A percentile compares a stretch with the other conserved stretches of the same genome.
Conservation (phyloP, 2,329 filamentous ascomycete genomes). For the Alternaria metachromatica region DNA sequence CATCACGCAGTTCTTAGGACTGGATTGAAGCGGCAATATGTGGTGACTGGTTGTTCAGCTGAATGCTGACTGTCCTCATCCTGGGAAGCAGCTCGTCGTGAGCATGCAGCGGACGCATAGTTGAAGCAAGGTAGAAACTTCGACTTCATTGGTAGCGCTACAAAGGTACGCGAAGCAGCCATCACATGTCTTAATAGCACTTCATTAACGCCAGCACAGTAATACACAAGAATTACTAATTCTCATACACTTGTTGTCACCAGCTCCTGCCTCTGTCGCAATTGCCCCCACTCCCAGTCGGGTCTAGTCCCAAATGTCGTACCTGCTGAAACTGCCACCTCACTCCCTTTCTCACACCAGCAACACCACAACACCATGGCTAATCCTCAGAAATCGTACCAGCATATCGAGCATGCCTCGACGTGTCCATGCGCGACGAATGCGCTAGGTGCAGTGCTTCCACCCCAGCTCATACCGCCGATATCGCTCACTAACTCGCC, state of each 20-base stretch:
- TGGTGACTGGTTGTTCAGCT: neutral
- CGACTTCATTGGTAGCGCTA: neutral
- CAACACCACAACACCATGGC: conserved; percentile 7
- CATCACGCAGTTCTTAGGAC: conserved; percentile 45
- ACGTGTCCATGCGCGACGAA: conserved; percentile 11
- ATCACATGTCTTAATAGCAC: neutral
- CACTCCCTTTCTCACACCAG: neutral
- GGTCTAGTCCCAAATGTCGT: conserved; percentile 1
- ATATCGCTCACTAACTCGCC: neutral
- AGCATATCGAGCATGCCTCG: conserved; percentile 15
- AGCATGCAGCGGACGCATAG: neutral
- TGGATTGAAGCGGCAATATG: conserved; percentile 28
- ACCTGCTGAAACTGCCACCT: conserved; percentile 5
- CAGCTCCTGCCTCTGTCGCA: neutral
- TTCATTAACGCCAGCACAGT: neutral
- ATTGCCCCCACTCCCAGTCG: conserved; percentile 4
- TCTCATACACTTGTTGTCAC: neutral
- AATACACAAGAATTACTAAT: neutral
- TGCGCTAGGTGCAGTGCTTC: conserved; percentile 10
- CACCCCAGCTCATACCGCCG: neutral
- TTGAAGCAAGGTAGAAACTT: neutral
- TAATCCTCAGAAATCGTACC: conserved; percentile 4
- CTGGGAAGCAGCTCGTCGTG: neutral
- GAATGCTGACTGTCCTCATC: neutral
- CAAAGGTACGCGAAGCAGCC: neutral